A percentile compares a stretch with the other conserved stretches of the same genome.
Evolutionary conservation across 306 rosid species (phyloP).

Genomic region (Rosa lucieae): DNA sequence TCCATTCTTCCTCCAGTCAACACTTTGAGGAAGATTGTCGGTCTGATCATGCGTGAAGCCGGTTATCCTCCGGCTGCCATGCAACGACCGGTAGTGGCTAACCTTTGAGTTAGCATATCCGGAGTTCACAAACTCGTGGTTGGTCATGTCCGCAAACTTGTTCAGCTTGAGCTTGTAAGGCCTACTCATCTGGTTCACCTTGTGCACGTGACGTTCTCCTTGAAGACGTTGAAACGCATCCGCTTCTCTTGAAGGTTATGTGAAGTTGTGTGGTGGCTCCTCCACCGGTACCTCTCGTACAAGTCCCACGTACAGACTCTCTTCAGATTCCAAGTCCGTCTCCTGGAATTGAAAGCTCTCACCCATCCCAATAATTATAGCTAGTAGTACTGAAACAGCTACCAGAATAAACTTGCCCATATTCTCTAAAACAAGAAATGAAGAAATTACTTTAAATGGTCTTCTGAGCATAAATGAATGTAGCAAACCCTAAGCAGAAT

Average conservation of each 20-base stretch:
- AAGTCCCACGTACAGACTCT: slow-evolving; percentile 33
- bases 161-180: slow-evolving; percentile 49
- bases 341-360: slow-evolving; percentile 45
- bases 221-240: slow-evolving; percentile 48
- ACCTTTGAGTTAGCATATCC: slow-evolving; percentile 37
- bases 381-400: slow-evolving; percentile 8
- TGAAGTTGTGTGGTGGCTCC: slow-evolving; percentile 41
- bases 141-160: slow-evolving; percentile 54
- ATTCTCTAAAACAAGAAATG: slow-evolving; percentile 6
- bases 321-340: slow-evolving; percentile 43
- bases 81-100: slow-evolving; percentile 30
- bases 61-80: slow-evolving; percentile 10
- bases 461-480: background rate
- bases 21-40: slow-evolving; percentile 24
- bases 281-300: slow-evolving; percentile 41
- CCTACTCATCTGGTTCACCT: slow-evolving; percentile 45
- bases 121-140: slow-evolving; percentile 35
- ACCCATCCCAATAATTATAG: slow-evolving; percentile 26
- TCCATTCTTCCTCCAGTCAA: slow-evolving; percentile 56
- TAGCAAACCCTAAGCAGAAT: slow-evolving; percentile 11
- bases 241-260: slow-evolving; percentile 34
- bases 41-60: slow-evolving; percentile 30
- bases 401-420: slow-evolving; percentile 22
- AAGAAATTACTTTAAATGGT: background rate
- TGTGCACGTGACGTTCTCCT: slow-evolving; percentile 45